These are phyloP conservation scores for Mycena polygramma DNA, from an alignment of 768 basidiomycete species.

Conservation along the genomic window DNA sequence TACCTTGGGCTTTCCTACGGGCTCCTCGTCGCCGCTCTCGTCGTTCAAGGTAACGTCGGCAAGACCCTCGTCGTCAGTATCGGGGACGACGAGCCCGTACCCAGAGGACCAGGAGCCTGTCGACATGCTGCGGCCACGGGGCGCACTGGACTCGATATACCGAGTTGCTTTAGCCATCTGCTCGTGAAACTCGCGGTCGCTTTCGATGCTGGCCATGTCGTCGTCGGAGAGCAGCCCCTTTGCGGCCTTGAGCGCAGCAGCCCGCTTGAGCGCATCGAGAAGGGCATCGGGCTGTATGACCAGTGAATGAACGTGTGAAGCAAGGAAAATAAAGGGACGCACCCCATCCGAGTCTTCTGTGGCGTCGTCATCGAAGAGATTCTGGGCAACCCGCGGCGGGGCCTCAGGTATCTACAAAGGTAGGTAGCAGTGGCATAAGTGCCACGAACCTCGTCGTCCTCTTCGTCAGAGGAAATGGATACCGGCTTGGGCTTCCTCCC, in stretches of 20 bases:
- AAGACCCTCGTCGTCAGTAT: constrained; percentile 1
- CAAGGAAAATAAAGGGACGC: neutral
- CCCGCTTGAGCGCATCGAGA: neutral
- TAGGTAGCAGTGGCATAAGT: neutral
- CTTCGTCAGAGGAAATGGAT: neutral
- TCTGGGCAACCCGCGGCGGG: neutral
- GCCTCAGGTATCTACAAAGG: neutral
- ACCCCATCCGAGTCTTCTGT: neutral
- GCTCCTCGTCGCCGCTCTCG: neutral
- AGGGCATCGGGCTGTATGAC: neutral
- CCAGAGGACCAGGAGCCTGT: constrained; percentile 13
- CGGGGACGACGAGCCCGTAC: neutral
- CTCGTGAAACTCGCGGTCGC: constrained; percentile 5
- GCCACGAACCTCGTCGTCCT: neutral
- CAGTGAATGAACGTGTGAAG: neutral
- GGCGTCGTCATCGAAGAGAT: neutral
- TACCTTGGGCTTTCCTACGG: neutral
- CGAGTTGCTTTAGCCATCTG: constrained; percentile 2
- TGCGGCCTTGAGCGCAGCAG: constrained; percentile 3
- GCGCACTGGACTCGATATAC: neutral
- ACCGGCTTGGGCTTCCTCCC: neutral
- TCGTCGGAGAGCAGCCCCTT: constrained; percentile 1
- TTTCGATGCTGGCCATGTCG: neutral
- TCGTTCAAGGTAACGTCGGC: neutral
- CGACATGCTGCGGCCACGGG: constrained; percentile 8